Percentiles rank a stretch among this genome's conserved stretches.
These are phyloP conservation scores for Dipteronia sinensis DNA, from an alignment of 345 rosid species.

Conservation along the genomic window DNA sequence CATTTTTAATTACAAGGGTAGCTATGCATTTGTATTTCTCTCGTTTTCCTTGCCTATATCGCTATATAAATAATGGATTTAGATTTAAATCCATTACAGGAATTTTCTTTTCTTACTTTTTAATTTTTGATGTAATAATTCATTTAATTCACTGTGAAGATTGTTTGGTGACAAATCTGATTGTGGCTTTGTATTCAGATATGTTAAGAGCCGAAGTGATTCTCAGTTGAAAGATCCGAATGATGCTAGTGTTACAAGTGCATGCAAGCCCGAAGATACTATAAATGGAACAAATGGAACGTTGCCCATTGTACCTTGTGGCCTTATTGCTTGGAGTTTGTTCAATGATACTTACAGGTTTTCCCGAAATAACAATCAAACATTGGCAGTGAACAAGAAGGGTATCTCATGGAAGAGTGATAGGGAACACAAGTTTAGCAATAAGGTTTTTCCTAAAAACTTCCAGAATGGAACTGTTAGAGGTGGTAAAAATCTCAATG, in stretches of 20 bases:
- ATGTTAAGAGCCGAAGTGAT: conserved; percentile 93
- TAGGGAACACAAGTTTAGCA: conserved; percentile 87
- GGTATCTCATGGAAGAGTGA: conserved; percentile 97
- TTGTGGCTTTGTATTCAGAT: conserved; percentile 51
- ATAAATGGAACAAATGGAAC: conserved; percentile 23
- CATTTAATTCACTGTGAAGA: not conserved
- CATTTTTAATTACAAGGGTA: not conserved
- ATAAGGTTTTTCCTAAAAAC: conserved; percentile 71
- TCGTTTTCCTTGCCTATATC: not conserved
- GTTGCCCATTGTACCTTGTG: conserved; percentile 80
- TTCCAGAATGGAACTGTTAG: conserved; percentile 66
- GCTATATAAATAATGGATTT: not conserved
- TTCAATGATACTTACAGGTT: conserved; percentile 85
- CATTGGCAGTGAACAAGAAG: conserved; percentile 60
- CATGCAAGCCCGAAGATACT: conserved; percentile 72
- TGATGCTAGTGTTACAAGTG: conserved; percentile 37
- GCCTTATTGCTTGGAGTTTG: conserved; percentile 99
- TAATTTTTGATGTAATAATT: not conserved
- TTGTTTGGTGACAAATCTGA: conserved; percentile 7
- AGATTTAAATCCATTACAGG: not conserved
- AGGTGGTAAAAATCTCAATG: conserved; percentile 58
- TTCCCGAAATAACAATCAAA: conserved; percentile 38
- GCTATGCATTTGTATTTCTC: not conserved
- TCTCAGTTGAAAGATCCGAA: conserved; percentile 51
- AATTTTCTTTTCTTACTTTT: not conserved